Conservation (phyloP, 306 rosid species). For the Quercus ilex region DNA sequence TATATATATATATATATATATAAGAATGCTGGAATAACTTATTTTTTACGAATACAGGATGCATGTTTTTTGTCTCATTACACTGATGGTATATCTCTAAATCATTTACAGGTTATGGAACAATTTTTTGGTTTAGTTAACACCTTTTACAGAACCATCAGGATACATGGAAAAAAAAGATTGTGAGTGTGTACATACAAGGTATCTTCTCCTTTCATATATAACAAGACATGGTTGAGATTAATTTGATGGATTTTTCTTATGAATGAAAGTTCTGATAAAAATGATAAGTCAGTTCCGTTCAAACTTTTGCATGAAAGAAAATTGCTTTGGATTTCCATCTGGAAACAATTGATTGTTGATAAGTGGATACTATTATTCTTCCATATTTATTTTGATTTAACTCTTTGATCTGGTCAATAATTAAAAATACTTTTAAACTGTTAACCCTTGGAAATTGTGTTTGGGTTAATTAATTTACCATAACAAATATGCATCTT, state of each 20-base stretch:
- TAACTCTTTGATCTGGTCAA: neutral
- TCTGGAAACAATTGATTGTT: neutral
- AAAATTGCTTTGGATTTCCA: neutral
- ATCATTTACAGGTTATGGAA: constrained; percentile 73
- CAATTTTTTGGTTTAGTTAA: constrained; percentile 88
- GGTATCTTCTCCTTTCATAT: constrained; percentile 43
- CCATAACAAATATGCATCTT: no score
- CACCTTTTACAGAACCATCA: constrained; percentile 83
- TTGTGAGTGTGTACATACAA: constrained; percentile 84
- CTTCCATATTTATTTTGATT: neutral
- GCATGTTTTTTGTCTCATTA: constrained; percentile 1
- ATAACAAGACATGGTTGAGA: constrained; percentile 1
- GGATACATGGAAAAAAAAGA: constrained; percentile 78
- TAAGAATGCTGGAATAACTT: neutral
- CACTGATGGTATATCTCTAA: constrained; percentile 13
- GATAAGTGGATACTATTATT: neutral
- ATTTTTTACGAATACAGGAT: neutral
- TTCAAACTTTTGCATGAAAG: neutral
- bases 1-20: neutral
- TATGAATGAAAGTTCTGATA: neutral
- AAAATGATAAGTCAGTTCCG: neutral
- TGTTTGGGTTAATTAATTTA: no score
- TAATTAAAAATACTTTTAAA: neutral
- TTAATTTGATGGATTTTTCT: neutral
- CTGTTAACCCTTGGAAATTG: no score